phyloP scores from a whole-genome alignment of 2,329 filamentous ascomycete genomes.

The Didymosphaeria variabile region DNA sequence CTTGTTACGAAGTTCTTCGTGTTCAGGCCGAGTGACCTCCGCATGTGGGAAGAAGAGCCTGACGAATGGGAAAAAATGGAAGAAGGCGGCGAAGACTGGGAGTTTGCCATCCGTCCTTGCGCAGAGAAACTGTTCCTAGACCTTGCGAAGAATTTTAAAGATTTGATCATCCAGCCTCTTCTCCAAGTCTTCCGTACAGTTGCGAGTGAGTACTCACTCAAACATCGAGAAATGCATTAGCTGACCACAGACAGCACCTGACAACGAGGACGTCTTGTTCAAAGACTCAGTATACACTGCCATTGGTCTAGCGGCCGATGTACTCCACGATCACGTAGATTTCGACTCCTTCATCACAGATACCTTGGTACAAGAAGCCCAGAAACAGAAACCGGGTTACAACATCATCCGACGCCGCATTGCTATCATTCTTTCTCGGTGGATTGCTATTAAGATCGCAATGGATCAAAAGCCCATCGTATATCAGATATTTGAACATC shows the following conservation, averaged over 20 bases:
- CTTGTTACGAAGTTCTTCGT: constrained; percentile 89
- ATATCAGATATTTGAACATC: constrained; percentile 88
- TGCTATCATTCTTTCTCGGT: constrained; percentile 87
- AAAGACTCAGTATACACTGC: constrained; percentile 97
- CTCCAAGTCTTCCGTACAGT: constrained; percentile 84
- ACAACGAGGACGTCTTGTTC: constrained; percentile 75
- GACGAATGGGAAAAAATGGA: constrained; percentile 95
- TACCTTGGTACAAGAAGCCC: constrained; percentile 80
- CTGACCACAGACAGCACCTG: constrained; percentile 53
- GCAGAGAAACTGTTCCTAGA: constrained; percentile 94
- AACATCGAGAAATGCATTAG: background rate
- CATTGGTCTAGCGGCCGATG: constrained; percentile 83
- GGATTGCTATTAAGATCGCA: constrained; percentile 81
- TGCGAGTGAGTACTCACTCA: constrained; percentile 62
- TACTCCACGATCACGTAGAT: constrained; percentile 78
- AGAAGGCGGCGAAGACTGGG: constrained; percentile 81
- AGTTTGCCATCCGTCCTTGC: constrained; percentile 91
- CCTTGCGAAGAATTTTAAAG: constrained; percentile 87
- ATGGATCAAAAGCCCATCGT: constrained; percentile 74
- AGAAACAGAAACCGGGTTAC: constrained; percentile 71
- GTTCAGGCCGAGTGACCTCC: constrained; percentile 83
- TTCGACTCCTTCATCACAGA: constrained; percentile 82
- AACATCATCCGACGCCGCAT: constrained; percentile 88
- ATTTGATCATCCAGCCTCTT: constrained; percentile 79
- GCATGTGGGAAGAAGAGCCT: constrained; percentile 92